Base-by-base conservation (phyloP, 208 protist species). In the Crithidia bombi region DNA sequence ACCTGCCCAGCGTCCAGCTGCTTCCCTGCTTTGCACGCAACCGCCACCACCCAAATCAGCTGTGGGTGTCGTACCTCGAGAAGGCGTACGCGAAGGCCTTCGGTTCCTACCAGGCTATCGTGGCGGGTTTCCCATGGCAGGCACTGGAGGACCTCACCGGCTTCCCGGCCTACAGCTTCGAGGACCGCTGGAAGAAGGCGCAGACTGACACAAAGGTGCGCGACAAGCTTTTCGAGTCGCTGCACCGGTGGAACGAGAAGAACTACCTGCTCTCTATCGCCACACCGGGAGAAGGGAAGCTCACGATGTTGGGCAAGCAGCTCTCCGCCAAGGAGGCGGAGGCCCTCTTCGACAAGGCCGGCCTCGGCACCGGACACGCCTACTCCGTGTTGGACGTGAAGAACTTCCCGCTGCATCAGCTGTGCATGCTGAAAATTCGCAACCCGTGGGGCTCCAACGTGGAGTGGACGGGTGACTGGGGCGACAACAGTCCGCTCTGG, bases 31-130 rank as follows among this genome's bases (percentile, higher is more conserved):
- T 86, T 59, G 79, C 78, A 11, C 75, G 79, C 30, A 84, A 84
- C 57, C 70, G 73, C 12, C 55, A 69, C 21, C 76, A 89, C 56
- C 83, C 82, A 15, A 77, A 85, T 56, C 80, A 92, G 63, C 41
- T 92, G 65, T 96, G 91, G 91, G 72, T 83, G 3, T 89, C 81
- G 9, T 79, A 91, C 32, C 38, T 92, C 28, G 84, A 96, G 62
- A 95, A 96, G 69, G 91, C 85, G 46, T 95, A 96, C 78, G 90
- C 90, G 12, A 96, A 96, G 78, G 65, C 75, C 5, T 79, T 88
- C 43, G 89, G 91, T 33, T 91, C 84, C 17, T 94, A 96, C 67
- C 73, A 79, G 61, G 77, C 85, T 28, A 87, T 96, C 64, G 76
- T 77, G 38, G 82, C 64, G 9, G 90, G 85, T 28, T 78, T 82